Evolutionary conservation across 176 grass and related monocot genomes (phyloP).

Genomic region (Puccinellia tenuiflora): DNA sequence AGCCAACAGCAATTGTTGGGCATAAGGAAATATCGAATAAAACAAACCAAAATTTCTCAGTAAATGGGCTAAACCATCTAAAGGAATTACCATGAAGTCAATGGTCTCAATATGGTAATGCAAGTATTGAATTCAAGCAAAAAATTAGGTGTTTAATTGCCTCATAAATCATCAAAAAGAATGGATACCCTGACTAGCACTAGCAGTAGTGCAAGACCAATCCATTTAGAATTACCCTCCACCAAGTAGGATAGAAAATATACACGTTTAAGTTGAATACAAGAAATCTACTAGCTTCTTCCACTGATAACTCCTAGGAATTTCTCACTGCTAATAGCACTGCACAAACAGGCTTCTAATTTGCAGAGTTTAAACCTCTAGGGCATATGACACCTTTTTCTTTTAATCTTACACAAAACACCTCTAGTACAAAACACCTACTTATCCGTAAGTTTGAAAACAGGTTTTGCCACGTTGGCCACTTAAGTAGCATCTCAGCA

Average conservation of each 20-base stretch:
- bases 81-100: neutral
- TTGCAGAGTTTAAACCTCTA: neutral
- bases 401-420: neutral
- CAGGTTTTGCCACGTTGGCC: neutral
- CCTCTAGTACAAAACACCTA: neutral
- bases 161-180: neutral
- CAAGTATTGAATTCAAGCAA: neutral
- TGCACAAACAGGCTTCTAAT: neutral
- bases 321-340: neutral
- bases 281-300: neutral
- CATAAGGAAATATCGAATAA: neutral
- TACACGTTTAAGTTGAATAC: neutral
- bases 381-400: neutral
- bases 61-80: neutral
- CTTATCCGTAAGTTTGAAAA: neutral
- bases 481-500: neutral
- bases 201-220: neutral
- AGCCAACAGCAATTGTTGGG: constrained; percentile 3
- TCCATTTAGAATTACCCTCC: neutral
- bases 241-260: neutral
- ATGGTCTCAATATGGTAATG: neutral
- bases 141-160: neutral
- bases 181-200: neutral
- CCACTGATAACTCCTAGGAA: neutral
- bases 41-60: neutral